These are phyloP conservation scores for Berkeleyomyces basicola DNA, from an alignment of 2,329 filamentous ascomycete species.

Conservation along the genomic window DNA sequence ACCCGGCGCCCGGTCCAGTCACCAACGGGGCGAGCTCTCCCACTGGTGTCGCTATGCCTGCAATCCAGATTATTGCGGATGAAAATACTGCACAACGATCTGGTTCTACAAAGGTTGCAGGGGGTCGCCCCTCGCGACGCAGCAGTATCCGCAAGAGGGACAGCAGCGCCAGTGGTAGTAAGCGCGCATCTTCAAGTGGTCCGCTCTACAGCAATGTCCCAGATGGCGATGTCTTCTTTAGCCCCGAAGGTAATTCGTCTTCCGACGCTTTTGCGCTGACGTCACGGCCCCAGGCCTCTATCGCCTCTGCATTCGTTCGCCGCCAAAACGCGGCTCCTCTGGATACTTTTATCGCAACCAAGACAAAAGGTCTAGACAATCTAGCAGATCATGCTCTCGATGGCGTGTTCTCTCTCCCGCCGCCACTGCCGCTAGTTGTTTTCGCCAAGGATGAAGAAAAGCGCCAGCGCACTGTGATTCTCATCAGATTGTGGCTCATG, in stretches of 20 bases:
- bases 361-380: slow-evolving; percentile 24
- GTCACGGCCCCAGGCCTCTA: slow-evolving; percentile 25
- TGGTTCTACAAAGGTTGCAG: neutral
- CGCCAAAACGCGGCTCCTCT: slow-evolving; percentile 28
- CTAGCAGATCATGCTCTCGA: slow-evolving; percentile 25
- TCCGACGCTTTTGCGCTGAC: slow-evolving; percentile 29
- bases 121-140: slow-evolving; percentile 10
- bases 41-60: slow-evolving; percentile 19
- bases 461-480: slow-evolving; percentile 32
- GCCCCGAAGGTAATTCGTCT: slow-evolving; percentile 28
- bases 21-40: slow-evolving; percentile 25
- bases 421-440: slow-evolving; percentile 34
- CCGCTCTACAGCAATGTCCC: slow-evolving; percentile 28
- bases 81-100: neutral
- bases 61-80: slow-evolving; percentile 10
- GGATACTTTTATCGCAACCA: slow-evolving; percentile 29
- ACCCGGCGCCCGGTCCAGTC: slow-evolving; percentile 29
- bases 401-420: slow-evolving; percentile 28
- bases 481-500: slow-evolving; percentile 78
- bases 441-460: slow-evolving; percentile 38
- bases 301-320: slow-evolving; percentile 27
- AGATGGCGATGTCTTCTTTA: slow-evolving; percentile 36
- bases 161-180: slow-evolving; percentile 25
- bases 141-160: slow-evolving; percentile 14
- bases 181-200: slow-evolving; percentile 26